Base-by-base conservation (phyloP, 345 rosid genomes). In the Odontarrhena argentea region DNA sequence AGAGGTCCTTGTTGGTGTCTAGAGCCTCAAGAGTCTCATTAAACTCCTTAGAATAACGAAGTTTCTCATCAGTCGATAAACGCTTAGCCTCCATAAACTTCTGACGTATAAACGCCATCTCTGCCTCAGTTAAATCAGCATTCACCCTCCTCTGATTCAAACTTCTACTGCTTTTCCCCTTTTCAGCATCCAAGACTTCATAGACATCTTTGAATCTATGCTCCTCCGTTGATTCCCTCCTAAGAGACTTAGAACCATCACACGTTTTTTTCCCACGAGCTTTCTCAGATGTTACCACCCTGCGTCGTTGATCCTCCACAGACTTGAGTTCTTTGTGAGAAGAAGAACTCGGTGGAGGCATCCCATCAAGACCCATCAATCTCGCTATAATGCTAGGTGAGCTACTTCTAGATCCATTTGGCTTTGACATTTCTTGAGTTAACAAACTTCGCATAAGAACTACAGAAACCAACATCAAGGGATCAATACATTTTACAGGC, bases 161-260 rank as follows among this genome's bases (percentile, higher is more conserved):
- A 15, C 26, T 43, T 49, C 62, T 54, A 65, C 65, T 55, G 56
- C 50, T 74, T 70, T 75, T 80, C 75, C 58, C 71, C 76, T 71
- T 82, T 6, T 79, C 57, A 46, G 77, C 55, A 25, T 88, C 94
- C 18, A 74, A 67, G 69, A 92, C 95, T 81, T 92, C 98, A 71
- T 75, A 88, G 35, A 92, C 98, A 77, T 92, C 98, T 71, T 88
- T 88, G 74, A 88, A 92, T 61, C 87, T 96, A 49, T 81, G 82
- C 55, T 88, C 88, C 26, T 83, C 88, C 77, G 70, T 82, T 5
- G 84, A 87, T 67, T 78, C 79, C 60, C 75, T 85, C 75, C 86
- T 81, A 12, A 82, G 80, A 28, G 94, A 83, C 28, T 70, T 65
- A 7, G 76, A 76, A 50, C 78, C 70, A 55, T 61, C 71, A 63